A percentile compares a stretch with the other conserved stretches of the same genome.
These are phyloP conservation scores for Asterophora lycoperdoides DNA, from an alignment of 768 basidiomycete genomes.

Conservation along the genomic window DNA sequence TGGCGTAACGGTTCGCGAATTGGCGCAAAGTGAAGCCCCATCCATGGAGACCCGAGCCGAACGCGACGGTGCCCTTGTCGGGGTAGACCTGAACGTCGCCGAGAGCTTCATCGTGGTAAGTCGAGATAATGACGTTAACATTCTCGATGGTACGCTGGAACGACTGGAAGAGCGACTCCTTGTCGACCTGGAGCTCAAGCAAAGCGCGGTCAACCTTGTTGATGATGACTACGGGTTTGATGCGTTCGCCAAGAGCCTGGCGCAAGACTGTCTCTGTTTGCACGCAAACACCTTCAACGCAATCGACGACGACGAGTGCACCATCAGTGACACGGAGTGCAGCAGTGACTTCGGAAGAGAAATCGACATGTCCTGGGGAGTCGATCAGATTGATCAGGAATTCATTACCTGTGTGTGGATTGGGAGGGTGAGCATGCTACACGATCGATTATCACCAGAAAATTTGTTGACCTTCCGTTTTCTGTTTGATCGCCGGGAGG, in stretches of 20 bases:
- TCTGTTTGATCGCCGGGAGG: slow-evolving; percentile 80
- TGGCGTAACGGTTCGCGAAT: slow-evolving; percentile 90
- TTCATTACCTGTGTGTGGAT: slow-evolving; percentile 65
- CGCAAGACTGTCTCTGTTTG: slow-evolving; percentile 99
- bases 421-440: slow-evolving; percentile 26
- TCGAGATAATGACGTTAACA: slow-evolving; percentile 98
- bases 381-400: slow-evolving; percentile 89
- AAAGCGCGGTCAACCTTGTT: slow-evolving; percentile 99
- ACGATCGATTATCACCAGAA: background rate
- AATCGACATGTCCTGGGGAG: slow-evolving; percentile 99
- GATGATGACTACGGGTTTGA: slow-evolving; percentile 99
- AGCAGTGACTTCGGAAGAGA: slow-evolving; percentile 99
- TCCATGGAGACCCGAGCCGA: slow-evolving; percentile 98
- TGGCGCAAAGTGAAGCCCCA: slow-evolving; percentile 99
- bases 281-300: slow-evolving; percentile 98
- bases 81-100: slow-evolving; percentile 99
- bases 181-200: slow-evolving; percentile 94
- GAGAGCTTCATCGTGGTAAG: slow-evolving; percentile 89
- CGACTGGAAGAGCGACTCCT: slow-evolving; percentile 96
- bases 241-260: slow-evolving; percentile 95
- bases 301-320: slow-evolving; percentile 99
- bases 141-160: slow-evolving; percentile 97
- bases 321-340: slow-evolving; percentile 99
- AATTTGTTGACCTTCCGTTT: slow-evolving; percentile 68
- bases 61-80: slow-evolving; percentile 96